Percentiles rank a stretch among this genome's conserved stretches.
Evolutionary conservation across 164 flowering plant species (phyloP).

Genomic region (Euptelea pleiosperma): DNA sequence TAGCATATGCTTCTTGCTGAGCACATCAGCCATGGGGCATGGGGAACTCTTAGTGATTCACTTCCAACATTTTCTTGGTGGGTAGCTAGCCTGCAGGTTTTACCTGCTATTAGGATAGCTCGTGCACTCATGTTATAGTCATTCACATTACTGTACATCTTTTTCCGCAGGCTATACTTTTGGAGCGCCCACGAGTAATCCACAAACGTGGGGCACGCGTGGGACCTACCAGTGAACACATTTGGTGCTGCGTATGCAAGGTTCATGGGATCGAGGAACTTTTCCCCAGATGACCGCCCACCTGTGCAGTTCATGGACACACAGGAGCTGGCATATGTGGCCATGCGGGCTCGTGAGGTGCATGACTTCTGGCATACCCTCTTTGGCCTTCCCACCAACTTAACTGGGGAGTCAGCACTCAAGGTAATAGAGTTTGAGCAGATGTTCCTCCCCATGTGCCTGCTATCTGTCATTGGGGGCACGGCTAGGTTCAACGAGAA

Average conservation of each 20-base stretch:
- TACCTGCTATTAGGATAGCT: no score
- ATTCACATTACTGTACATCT: neutral
- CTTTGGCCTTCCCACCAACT: constrained; percentile 75
- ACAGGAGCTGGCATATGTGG: constrained; percentile 78
- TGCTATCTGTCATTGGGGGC: constrained; percentile 73
- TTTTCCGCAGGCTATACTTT: constrained; percentile 55
- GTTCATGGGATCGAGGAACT: constrained; percentile 88
- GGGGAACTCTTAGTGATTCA: no score
- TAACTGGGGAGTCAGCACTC: constrained; percentile 80
- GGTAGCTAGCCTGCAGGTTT: no score
- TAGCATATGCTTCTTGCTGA: no score
- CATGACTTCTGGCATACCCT: constrained; percentile 93
- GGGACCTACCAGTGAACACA: constrained; percentile 76
- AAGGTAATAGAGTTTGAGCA: constrained; percentile 91
- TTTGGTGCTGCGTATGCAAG: constrained; percentile 87
- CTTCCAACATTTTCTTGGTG: no score
- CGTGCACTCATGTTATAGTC: neutral
- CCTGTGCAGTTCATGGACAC: constrained; percentile 86
- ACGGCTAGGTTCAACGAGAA: constrained; percentile 56
- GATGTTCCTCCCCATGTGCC: constrained; percentile 84
- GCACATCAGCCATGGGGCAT: no score
- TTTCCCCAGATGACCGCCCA: constrained; percentile 86
- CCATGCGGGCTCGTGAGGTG: constrained; percentile 78
- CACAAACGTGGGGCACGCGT: constrained; percentile 61
- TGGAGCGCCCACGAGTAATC: constrained; percentile 79